Evolutionary conservation across 148 eudicot genomes (phyloP), one percentile per base, ranked within the genome.

Genomic region (Pharnaceum exiguum): DNA sequence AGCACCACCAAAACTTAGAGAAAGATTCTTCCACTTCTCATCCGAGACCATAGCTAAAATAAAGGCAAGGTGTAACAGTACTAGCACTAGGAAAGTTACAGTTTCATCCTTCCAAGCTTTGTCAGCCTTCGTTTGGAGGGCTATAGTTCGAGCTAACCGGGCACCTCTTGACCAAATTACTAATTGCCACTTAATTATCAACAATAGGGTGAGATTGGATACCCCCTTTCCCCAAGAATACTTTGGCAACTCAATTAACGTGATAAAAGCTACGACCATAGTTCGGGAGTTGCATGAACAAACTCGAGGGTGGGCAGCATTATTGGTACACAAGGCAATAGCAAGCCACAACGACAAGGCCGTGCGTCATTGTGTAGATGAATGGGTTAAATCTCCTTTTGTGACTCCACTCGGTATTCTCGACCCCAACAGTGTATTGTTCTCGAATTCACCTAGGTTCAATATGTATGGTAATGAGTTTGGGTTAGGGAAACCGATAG

Each of bases 11-110:
- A 5, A 4, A 2, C 45, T 63, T 39, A 22, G 28, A 49, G 69
- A 55, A 22, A 23, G 59, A 25, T 22, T 72, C 25, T 72, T 72
- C 26, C 72, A 60, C 52, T 72, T 72, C 21, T 33, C 62, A 1
- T n/a, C 51, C 10, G 44, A 48, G 8, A 49, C 67, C 12, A 44
- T 72, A 2, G 26, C 61, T 5, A 66, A 27, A 29, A 32, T 72
- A 3, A 72, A 66, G 33, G 36, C 49, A 3, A 65, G 40, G 46
- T 60, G 39, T n/a, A 65, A 65, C 29, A 3, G 16, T 5, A 40
- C 28, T 3, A 28, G 57, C 33, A 39, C 44, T 5, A 46, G 24
- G 10, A 40, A n/a, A n/a, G n/a, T n/a, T 15, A 54, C 28, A 7
- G 44, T 65, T 9, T 65, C 69, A 1, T 39, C 61, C 18, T 45